phyloP scores from a whole-genome alignment of 805 yeast genomes.

The Saccharomycopsis selenospora region DNA sequence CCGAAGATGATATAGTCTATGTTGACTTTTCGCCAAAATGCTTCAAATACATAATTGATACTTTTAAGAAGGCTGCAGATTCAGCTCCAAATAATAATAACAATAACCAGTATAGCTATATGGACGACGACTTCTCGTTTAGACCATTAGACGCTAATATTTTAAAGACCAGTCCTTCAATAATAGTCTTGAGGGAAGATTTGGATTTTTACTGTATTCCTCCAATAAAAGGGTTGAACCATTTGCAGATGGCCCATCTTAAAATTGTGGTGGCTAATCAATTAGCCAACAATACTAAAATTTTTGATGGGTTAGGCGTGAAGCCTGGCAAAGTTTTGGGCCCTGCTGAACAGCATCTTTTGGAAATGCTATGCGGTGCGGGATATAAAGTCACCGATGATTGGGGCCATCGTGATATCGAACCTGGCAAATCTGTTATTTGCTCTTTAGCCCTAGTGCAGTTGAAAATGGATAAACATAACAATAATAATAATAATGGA shows the following conservation, averaged over 20 bases:
- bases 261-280: conserved; percentile 69
- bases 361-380: conserved; percentile 89
- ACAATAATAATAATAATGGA: conserved; percentile 30
- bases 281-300: conserved; percentile 46
- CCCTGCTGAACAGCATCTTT: conserved; percentile 89
- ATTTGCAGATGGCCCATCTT: conserved; percentile 56
- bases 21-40: conserved; percentile 85
- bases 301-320: conserved; percentile 78
- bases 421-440: conserved; percentile 81
- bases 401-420: conserved; percentile 91
- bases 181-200: conserved; percentile 89
- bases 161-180: conserved; percentile 74
- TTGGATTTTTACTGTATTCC: conserved; percentile 90
- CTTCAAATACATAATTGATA: conserved; percentile 71
- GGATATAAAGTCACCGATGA: conserved; percentile 61
- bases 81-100: conserved; percentile 35
- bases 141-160: conserved; percentile 52
- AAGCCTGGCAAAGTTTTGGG: conserved; percentile 49
- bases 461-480: conserved; percentile 32
- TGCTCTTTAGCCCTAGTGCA: conserved; percentile 73
- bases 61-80: conserved; percentile 62
- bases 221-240: conserved; percentile 47
- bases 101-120: conserved; percentile 3
- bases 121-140: conserved; percentile 14
- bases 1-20: conserved; percentile 71